These are phyloP conservation scores for Leavenworthia alabamica DNA, from an alignment of 345 rosid genomes.

Conservation along the genomic window DNA sequence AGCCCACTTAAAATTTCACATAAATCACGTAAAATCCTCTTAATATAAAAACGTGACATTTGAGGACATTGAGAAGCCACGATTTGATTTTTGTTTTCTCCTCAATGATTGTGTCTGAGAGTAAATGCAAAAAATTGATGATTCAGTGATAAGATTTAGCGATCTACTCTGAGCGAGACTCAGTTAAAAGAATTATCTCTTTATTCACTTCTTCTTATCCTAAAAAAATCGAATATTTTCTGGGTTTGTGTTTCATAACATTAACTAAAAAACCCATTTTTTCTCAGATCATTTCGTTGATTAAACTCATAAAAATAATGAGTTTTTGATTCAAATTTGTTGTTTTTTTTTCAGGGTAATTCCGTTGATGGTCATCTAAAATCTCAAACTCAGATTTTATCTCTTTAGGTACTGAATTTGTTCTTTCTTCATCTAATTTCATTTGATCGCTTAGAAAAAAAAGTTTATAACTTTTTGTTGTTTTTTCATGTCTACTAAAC, in stretches of 20 bases:
- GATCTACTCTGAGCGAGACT: neutral
- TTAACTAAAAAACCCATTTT: neutral
- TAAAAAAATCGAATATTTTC: no score
- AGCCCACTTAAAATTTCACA: neutral
- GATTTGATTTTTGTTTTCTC: neutral
- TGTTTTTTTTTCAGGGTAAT: constrained; percentile 30
- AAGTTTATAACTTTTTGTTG: constrained; percentile 13
- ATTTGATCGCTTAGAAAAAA: constrained; percentile 24
- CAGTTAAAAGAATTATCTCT: no score
- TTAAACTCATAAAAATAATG: neutral
- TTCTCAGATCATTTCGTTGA: neutral
- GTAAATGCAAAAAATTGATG: constrained; percentile 9
- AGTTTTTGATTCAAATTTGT: constrained; percentile 3
- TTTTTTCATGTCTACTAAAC: constrained; percentile 12
- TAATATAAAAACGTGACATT: neutral
- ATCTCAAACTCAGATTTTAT: constrained; percentile 5
- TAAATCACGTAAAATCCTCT: neutral
- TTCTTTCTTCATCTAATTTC: neutral
- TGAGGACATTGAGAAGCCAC: neutral
- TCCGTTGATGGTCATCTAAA: constrained; percentile 69
- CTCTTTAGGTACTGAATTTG: neutral
- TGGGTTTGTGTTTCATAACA: constrained; percentile 4
- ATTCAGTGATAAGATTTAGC: constrained; percentile 1
- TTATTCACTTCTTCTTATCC: no score
- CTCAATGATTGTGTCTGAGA: constrained; percentile 19